Conservation (phyloP, 768 basidiomycete genomes). For the Russula abietina region DNA sequence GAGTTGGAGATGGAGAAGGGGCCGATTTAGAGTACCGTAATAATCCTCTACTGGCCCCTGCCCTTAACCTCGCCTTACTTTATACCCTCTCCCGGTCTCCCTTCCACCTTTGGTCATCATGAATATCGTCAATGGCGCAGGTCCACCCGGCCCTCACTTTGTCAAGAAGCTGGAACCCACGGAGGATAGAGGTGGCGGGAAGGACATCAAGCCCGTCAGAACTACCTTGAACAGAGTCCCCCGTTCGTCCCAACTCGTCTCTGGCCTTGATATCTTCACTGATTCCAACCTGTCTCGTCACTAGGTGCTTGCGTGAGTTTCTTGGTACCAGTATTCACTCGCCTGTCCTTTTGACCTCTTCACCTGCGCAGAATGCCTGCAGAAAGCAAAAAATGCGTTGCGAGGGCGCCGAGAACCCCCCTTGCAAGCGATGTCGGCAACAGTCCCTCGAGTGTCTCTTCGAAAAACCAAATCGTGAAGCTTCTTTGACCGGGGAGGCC, state of each 20-base stretch:
- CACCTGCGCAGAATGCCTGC: constrained; percentile 71
- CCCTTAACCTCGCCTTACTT: constrained; percentile 16
- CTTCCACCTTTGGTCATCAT: constrained; percentile 14
- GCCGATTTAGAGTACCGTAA: background rate
- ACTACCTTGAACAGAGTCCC: constrained; percentile 84
- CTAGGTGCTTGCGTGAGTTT: constrained; percentile 72
- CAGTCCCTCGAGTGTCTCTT: constrained; percentile 89
- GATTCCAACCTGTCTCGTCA: constrained; percentile 9
- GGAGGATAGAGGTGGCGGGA: constrained; percentile 39
- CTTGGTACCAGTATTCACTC: background rate
- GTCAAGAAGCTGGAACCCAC: constrained; percentile 60
- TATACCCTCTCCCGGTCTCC: background rate
- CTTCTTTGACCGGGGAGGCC: constrained; percentile 81
- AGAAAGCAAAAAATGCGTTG: constrained; percentile 97
- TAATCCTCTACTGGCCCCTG: background rate
- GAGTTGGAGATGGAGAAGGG: background rate
- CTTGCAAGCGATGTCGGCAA: constrained; percentile 90
- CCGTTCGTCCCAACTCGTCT: constrained; percentile 46
- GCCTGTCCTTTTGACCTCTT: constrained; percentile 16
- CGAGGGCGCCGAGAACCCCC: constrained; percentile 93
- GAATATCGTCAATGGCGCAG: constrained; percentile 25
- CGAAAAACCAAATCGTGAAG: constrained; percentile 87
- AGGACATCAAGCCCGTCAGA: constrained; percentile 66
- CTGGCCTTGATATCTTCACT: constrained; percentile 21
- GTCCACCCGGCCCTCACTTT: constrained; percentile 8